These are phyloP conservation scores for Leishmania guyanensis DNA, from an alignment of 208 protist species.

Conservation along the genomic window DNA sequence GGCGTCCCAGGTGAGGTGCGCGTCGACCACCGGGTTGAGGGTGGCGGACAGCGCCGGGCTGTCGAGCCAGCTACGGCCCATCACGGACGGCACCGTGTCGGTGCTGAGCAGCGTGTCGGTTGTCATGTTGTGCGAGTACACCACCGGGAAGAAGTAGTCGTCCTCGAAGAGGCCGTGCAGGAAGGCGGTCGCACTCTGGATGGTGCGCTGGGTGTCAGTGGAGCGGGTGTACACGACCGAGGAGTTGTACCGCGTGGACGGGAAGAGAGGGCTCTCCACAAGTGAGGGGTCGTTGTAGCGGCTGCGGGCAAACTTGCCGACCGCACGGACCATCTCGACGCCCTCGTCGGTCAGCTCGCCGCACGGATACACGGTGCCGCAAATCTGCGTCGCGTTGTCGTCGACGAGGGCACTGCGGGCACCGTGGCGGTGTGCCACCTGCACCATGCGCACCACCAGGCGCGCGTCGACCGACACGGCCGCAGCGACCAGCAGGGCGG, in stretches of 20 bases:
- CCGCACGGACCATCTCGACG: constrained; percentile 36
- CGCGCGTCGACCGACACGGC: constrained; percentile 22
- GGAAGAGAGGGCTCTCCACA: constrained; percentile 47
- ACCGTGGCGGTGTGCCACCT: constrained; percentile 61
- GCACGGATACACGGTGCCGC: constrained; percentile 41
- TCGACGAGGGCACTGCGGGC: constrained; percentile 25
- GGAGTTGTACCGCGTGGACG: constrained; percentile 39
- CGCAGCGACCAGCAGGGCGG: constrained; percentile 16
- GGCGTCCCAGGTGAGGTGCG: constrained; percentile 46
- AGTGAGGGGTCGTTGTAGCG: constrained; percentile 47
- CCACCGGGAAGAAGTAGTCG: constrained; percentile 45
- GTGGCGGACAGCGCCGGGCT: constrained; percentile 12
- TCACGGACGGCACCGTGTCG: constrained; percentile 35
- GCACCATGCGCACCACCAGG: constrained; percentile 39
- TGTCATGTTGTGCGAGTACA: constrained; percentile 41
- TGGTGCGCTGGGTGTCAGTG: constrained; percentile 49
- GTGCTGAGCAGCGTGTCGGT: constrained; percentile 53
- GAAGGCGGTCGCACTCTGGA: constrained; percentile 62
- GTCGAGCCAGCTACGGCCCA: constrained; percentile 31
- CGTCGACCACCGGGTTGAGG: constrained; percentile 33
- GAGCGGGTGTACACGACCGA: constrained; percentile 61
- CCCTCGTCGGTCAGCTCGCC: constrained; percentile 45
- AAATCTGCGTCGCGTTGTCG: constrained; percentile 38
- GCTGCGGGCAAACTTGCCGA: constrained; percentile 40
- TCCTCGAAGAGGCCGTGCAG: constrained; percentile 54